Base-by-base conservation (phyloP, 371 early-diverging fungal genomes). In the Rhizomucor pusillus region DNA sequence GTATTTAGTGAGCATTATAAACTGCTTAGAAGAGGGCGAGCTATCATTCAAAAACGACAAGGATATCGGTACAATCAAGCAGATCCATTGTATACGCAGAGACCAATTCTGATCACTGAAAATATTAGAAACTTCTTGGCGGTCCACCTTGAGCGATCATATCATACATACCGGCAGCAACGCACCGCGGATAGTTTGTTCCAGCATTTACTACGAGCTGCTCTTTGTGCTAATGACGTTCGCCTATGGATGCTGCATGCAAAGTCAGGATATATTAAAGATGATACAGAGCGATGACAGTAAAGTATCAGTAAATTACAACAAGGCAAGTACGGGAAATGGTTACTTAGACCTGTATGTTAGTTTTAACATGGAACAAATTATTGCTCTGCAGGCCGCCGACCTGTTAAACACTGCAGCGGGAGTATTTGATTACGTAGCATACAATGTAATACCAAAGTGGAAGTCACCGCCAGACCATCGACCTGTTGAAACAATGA, bases 191-290 rank as follows among this genome's bases (percentile, higher is more conserved):
- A 71, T 85, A 9, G 56, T 67, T 19, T 79, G 82, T 19, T 58
- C 62, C 45, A 78, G 74, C 13, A 81, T 84, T 34, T 69, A 80
- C 46, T 83, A 81, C 50, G 86, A 86, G 44, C 71, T 80, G 19
- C 73, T 82, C 12, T 86, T 86, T 62, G 75, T 77, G 0, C 47
- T 86, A 11, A 66, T 84, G 65, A 83, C 86, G 10, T 78, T 75
- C 47, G 78, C 79, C n/a, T 81, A 78, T 50, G 77, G 73, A 2
- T 66, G 66, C 24, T 75, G 79, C 0, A 49, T 77, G 57, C 66
- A 69, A 47, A 63, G 72, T 19, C 59, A 67, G 19, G 69, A 71
- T 37, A 39, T 56, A 16, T 24, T 72, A 11, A 65, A 59, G 18
- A 56, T 55, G 1, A 39, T 66, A 43, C 59, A 61, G 11, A 43